Conservation (phyloP, 2,329 filamentous ascomycete species). For the Colletotrichum sp. region DNA sequence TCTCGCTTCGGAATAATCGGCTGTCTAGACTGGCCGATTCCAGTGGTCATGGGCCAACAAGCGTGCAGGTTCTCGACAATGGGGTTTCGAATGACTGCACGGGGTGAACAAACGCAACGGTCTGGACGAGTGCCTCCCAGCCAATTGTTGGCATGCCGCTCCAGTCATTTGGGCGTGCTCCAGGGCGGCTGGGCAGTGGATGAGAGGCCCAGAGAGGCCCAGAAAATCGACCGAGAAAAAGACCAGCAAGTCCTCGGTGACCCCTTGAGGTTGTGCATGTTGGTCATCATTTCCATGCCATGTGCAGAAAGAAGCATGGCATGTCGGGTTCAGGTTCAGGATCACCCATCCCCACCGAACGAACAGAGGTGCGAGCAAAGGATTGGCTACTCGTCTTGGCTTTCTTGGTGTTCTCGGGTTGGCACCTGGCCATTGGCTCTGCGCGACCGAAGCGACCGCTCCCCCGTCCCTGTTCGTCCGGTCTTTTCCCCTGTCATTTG, state of each 20-base stretch:
- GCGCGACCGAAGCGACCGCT: neutral
- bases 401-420: neutral
- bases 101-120: neutral
- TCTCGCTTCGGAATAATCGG: neutral
- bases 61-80: neutral
- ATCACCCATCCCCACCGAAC: neutral
- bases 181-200: constrained; percentile 12
- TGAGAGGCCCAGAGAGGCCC: neutral
- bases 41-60: neutral
- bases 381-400: neutral
- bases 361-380: neutral
- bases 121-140: neutral
- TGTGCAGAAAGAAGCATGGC: neutral
- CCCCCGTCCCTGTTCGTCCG: constrained; percentile 9
- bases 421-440: neutral
- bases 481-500: constrained; percentile 15
- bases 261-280: neutral
- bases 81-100: neutral
- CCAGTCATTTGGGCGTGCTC: neutral
- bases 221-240: neutral
- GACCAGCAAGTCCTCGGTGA: neutral
- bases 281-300: neutral
- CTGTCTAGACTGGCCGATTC: neutral
- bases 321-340: constrained; percentile 1
- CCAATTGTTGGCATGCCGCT: constrained; percentile 4